phyloP scores from a whole-genome alignment of 2,329 filamentous ascomycete genomes.

The Colletotrichum spaethianum region DNA sequence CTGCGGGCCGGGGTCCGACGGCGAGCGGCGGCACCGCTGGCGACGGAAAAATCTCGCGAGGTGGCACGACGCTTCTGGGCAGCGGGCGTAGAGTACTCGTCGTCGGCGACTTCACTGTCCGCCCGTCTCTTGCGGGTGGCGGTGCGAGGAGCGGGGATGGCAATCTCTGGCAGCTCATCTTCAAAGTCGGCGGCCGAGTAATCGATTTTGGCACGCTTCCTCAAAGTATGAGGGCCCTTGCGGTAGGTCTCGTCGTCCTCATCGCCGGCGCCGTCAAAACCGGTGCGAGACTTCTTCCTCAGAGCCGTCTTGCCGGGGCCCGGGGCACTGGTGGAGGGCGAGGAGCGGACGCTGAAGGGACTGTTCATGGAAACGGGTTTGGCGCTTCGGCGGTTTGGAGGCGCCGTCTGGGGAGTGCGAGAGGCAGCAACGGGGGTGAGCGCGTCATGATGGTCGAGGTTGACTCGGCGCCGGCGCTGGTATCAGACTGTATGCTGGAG shows the following conservation, averaged over 20 bases:
- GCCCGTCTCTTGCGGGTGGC: conserved; percentile 49
- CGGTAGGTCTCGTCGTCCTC: conserved; percentile 65
- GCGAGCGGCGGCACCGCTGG: conserved; percentile 45
- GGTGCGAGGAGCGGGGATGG: conserved; percentile 43
- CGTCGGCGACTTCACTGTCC: conserved; percentile 45
- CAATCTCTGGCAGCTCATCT: conserved; percentile 56
- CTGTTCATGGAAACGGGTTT: conserved; percentile 31
- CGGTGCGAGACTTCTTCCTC: conserved; percentile 39
- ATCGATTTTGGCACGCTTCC: conserved; percentile 70
- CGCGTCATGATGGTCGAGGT: conserved; percentile 37
- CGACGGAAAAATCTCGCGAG: conserved; percentile 40
- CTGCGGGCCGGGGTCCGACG: conserved; percentile 58
- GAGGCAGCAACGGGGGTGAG: conserved; percentile 35
- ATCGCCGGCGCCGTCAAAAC: conserved; percentile 45
- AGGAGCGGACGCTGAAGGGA: conserved; percentile 31
- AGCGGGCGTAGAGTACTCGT: conserved; percentile 34
- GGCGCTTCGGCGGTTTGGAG: conserved; percentile 35
- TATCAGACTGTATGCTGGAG: conserved; percentile 37
- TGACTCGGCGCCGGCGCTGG: conserved; percentile 29
- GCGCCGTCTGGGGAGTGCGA: conserved; percentile 41
- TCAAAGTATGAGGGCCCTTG: conserved; percentile 72
- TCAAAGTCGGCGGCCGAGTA: conserved; percentile 69
- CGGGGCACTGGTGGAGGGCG: conserved; percentile 23
- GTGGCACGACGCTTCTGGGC: conserved; percentile 37
- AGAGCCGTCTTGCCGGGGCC: conserved; percentile 29